Conservation (phyloP, 106 monocot genomes). For the Allium cepa region DNA sequence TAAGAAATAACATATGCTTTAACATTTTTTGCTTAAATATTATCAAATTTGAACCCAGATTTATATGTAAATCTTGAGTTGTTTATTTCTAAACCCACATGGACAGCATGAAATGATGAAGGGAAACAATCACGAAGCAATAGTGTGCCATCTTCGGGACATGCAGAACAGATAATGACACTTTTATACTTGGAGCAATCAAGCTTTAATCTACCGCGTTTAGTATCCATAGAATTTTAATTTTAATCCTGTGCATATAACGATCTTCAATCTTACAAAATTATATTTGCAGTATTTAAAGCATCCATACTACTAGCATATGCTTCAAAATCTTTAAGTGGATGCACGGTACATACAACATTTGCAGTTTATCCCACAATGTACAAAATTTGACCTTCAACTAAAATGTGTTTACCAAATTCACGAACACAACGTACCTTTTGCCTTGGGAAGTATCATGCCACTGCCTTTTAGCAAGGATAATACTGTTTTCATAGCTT, state of each 20-base stretch:
- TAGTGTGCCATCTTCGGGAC: conserved; percentile 59
- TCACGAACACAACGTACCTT: conserved; percentile 42
- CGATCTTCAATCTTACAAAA: conserved; percentile 57
- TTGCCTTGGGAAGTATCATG: conserved; percentile 42
- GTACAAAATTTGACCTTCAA: conserved; percentile 39
- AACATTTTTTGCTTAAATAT: neutral
- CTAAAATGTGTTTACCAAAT: conserved; percentile 18
- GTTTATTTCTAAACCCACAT: conserved; percentile 52
- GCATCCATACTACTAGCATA: conserved; percentile 42
- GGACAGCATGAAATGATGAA: conserved; percentile 48
- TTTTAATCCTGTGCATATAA: conserved; percentile 26
- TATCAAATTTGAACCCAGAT: neutral
- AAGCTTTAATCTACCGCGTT: conserved; percentile 23
- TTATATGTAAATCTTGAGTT: neutral
- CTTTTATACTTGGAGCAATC: conserved; percentile 21
- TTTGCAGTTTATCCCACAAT: conserved; percentile 58
- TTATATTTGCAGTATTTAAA: conserved; percentile 41
- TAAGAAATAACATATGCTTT: neutral
- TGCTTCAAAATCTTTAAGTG: conserved; percentile 34
- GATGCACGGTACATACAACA: conserved; percentile 46
- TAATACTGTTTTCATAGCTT: conserved; percentile 29
- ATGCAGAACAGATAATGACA: conserved; percentile 54
- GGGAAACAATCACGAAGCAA: conserved; percentile 64
- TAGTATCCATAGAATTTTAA: conserved; percentile 14
- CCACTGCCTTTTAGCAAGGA: conserved; percentile 53